Base-by-base conservation (phyloP, 441 rosid genomes). In the Gossypium gossypioides region DNA sequence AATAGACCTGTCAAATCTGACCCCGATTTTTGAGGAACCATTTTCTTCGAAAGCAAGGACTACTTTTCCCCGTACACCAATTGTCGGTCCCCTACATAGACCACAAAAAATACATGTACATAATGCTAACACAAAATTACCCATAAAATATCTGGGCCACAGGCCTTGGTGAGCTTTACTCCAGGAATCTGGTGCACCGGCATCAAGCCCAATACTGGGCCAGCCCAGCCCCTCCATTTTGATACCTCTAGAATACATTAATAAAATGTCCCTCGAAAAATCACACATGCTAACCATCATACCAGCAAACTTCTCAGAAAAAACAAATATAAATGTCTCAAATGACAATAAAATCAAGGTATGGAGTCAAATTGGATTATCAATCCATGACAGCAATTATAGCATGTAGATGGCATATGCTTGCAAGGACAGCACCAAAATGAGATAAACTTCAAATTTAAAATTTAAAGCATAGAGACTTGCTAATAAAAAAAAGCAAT, bases 21-120 rank as follows among this genome's bases (percentile, higher is more conserved):
- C 93, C 59, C 99, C 98, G 65, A 96, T 79, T 80, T 96, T 96
- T 42, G 98, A 94, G 72, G 86, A 83, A 75, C 85, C 88, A 74
- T 93, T 96, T 73, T 88, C 97, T 87, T 91, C 97, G 81, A 93
- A 92, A 69, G 98, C 85, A 80, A 93, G 97, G 78, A 91, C 75
- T 46, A 96, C 98, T 86, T 86, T 90, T 51, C 98, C 99, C 74
- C 96, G 93, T 83, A 76, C 86, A 22, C 98, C 97, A 79, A 75
- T 46, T 9, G 86, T 27, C 0, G 99, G 99, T 65, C 97, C 99
- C 89, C 98, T 96, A 76, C 70, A 68, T 51, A 62, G 18, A 71
- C 59, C 46, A 74, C 27, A 57, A 58, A 19, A n/a, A 9, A 37
- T 25, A 37, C 12, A 37, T 8, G 12, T 37, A 48, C 44, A 68